phyloP scores from a whole-genome alignment of 768 basidiomycete genomes.

The Boletus rubropictus region DNA sequence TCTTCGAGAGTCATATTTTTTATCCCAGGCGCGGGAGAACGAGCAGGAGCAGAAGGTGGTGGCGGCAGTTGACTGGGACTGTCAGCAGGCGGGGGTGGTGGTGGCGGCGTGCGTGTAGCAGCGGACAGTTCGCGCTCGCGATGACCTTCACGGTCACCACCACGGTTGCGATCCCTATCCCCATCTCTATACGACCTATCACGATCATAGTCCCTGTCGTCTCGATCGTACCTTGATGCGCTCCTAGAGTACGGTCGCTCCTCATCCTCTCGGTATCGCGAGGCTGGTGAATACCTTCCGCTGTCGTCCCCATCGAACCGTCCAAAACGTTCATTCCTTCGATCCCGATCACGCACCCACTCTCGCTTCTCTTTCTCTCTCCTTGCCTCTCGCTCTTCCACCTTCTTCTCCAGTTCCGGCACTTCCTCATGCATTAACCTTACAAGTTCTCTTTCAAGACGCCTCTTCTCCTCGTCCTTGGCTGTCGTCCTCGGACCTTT shows the following conservation, averaged over 20 bases:
- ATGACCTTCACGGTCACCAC: constrained; percentile 25
- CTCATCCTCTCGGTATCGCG: constrained; percentile 36
- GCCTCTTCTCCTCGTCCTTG: constrained; percentile 81
- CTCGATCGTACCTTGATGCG: constrained; percentile 30
- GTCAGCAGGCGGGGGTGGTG: constrained; percentile 42
- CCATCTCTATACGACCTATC: constrained; percentile 30
- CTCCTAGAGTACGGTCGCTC: constrained; percentile 52
- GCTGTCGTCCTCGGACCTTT: constrained; percentile 63
- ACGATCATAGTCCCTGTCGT: constrained; percentile 35
- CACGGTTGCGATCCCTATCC: constrained; percentile 14
- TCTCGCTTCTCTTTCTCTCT: constrained; percentile 75
- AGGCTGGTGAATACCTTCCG: constrained; percentile 30
- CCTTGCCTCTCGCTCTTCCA: constrained; percentile 72
- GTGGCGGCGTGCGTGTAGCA: constrained; percentile 39
- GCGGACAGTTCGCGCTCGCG: constrained; percentile 36
- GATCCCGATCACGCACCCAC: constrained; percentile 73
- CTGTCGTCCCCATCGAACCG: constrained; percentile 49
- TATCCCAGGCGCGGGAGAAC: constrained; percentile 53
- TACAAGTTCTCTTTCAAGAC: constrained; percentile 83
- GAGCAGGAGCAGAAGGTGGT: constrained; percentile 44
- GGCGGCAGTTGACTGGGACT: constrained; percentile 32
- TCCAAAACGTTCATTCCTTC: constrained; percentile 76
- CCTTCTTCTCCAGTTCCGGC: constrained; percentile 82
- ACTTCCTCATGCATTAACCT: constrained; percentile 84
- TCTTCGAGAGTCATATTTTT: constrained; percentile 85